Percentiles rank a stretch among this genome's conserved stretches.
Conservation (phyloP, 345 rosid genomes). For the Citrus sp. region DNA sequence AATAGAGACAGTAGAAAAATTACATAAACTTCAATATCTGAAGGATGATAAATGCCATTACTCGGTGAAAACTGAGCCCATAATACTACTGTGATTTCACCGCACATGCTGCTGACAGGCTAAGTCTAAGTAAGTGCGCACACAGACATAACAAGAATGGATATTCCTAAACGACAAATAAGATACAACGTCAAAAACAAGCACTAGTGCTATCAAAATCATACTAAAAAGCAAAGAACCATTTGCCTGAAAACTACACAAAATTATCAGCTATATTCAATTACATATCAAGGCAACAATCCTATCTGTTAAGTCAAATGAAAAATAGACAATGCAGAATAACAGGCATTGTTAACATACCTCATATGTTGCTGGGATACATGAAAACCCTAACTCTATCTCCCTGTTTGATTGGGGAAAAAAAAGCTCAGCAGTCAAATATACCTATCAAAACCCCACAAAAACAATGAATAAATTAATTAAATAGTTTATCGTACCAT, state of each 20-base stretch:
- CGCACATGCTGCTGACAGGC: background rate
- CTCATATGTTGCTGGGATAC: conserved; percentile 51
- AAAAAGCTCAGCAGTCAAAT: background rate
- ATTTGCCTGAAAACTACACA: background rate
- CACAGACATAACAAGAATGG: background rate
- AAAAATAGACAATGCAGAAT: background rate
- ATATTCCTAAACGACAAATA: background rate
- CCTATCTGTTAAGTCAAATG: background rate
- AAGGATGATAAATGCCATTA: background rate
- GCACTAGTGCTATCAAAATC: background rate
- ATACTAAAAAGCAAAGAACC: background rate
- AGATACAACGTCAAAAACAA: background rate
- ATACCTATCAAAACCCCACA: background rate
- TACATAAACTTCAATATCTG: too few species aligned
- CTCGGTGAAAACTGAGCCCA: background rate
- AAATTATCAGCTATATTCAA: background rate
- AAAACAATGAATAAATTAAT: background rate
- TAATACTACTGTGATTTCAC: too few species aligned
- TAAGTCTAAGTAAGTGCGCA: background rate
- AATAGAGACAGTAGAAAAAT: too few species aligned
- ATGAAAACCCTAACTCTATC: conserved; percentile 55
- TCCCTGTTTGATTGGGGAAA: conserved; percentile 32
- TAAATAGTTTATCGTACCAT: conserved; percentile 31
- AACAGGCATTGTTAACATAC: background rate
- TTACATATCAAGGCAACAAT: background rate